phyloP scores from a whole-genome alignment of 164 flowering plant species.

The Vitis vinifera region DNA sequence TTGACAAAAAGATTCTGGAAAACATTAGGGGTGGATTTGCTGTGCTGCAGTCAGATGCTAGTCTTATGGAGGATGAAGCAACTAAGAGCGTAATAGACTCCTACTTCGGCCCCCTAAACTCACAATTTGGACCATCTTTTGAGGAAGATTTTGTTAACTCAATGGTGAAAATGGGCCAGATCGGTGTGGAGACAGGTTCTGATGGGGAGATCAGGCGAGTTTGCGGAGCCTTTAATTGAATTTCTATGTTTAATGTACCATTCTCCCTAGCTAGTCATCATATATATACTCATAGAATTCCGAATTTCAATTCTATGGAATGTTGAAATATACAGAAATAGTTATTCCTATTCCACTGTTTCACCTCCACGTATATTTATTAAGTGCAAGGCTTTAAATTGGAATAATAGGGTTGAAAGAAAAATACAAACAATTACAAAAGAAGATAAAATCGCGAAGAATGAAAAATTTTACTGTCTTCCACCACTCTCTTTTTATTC shows the following conservation, averaged over 20 bases:
- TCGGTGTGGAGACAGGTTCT: constrained; percentile 50
- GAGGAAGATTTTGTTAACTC: constrained; percentile 58
- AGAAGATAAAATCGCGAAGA: too few species aligned
- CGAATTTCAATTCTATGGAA: too few species aligned
- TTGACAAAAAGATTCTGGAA: constrained; percentile 48
- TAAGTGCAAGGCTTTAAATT: too few species aligned
- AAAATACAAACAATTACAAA: too few species aligned
- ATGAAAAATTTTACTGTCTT: too few species aligned
- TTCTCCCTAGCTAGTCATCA: too few species aligned
- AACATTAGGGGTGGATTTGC: constrained; percentile 70
- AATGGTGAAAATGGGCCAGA: constrained; percentile 65
- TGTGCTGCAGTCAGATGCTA: constrained; percentile 69
- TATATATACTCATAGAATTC: too few species aligned
- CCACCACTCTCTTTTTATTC: too few species aligned
- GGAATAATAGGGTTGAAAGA: too few species aligned
- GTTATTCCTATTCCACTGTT: too few species aligned
- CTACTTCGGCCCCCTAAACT: constrained; percentile 39
- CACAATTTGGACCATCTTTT: constrained; percentile 41
- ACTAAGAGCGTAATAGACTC: constrained; percentile 53
- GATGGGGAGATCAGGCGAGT: constrained; percentile 53
- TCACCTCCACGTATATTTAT: too few species aligned
- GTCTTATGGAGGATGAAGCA: constrained; percentile 42
- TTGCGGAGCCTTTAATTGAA: constrained; percentile 53
- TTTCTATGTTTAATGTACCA: background rate
- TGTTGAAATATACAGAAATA: too few species aligned